Evolutionary conservation across 495 filamentous ascomycete species (phyloP), one percentile per base, ranked within the genome.

Genomic region (Penicillium bovifimosum): DNA sequence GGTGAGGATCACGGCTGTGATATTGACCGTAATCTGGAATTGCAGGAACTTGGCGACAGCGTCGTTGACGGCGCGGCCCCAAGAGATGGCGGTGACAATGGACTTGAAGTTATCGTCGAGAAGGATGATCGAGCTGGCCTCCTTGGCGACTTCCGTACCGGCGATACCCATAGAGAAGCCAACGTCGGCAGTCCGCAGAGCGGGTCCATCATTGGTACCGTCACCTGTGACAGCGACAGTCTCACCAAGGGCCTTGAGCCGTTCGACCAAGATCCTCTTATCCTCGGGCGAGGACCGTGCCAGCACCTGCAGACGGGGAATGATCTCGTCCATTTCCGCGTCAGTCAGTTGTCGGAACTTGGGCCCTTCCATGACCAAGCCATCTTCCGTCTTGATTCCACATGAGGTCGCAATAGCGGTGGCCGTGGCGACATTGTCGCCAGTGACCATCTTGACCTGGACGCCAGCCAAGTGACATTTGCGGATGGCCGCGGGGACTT

Each of bases 111-210:
- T 93, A 64, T 95, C 90, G 62, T 95, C 89, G 76, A 95, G 86
- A 7, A 95, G 80, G 60, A 95, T 92, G 55, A 95, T 95, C 14
- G 87, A 88, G 44, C 88, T 93, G 8, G 90, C 90, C 64, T 95
- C 90, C 72, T 95, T 95, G 26, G 90, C 90, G n/a, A 95, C 90
- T 63, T 93, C 90, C 6, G 90, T 95, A 33, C 90, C 90, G 41
- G 88, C 81, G 55, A 93, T 91, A 41, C 90, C 90, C 90, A 95
- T 95, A 41, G 90, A 91, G 69, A 95, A 95, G 14, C 90, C 90
- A 39, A 95, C 86, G 64, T 95, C 90, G 20, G 90, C 88, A 56
- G 84, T 84, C 61, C 87, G 89, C 50, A 95, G 75, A 40, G 90
- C 90, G 9, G 90, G 90, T 1, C 88, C 90, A 66, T 95, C 90